Evolutionary conservation across 768 basidiomycete genomes (phyloP), one percentile per base, ranked within the genome.

Genomic region (Crepidotus variabilis): DNA sequence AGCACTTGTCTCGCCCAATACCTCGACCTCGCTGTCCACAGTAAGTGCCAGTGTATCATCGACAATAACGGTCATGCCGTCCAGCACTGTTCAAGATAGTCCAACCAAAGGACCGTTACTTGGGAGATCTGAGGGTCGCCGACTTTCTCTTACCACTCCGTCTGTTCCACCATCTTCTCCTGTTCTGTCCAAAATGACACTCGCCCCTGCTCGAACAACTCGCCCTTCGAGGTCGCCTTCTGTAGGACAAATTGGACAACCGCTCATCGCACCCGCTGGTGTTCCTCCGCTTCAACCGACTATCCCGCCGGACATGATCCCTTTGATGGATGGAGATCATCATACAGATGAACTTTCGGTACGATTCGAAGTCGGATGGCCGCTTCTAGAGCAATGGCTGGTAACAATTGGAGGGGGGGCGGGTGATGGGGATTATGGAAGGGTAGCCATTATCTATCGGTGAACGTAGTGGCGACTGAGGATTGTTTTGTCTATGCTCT

Each of bases 311-410:
- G 82, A 83, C 11, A 62, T 94, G 22, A 63, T 78, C 23, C 59
- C 75, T 2, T 68, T 92, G 57, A 76, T 98, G 11, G 88, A 98
- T 64, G 97, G 96, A 8, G 89, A 87, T 55, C 94, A 94, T 68
- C 89, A 94, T 69, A 88, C 92, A 1, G 96, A 98, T 66, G 95
- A 98, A 72, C 72, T 98, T 46, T 87, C 89, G 47, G 85, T 90
- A 22, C 80, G 69, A 58, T 96, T 95, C 63, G 86, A 91, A 60
- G 85, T 87, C 32, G 87, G 89, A 0, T 95, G 93, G 94, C 85
- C 85, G 10, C 72, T 87, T 49, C 73, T 98, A 52, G 86, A 91
- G 68, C 79, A 78, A 55, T 92, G 87, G 88, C 69, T 92, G 47
- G 70, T 75, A 3, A 68, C 74, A 9, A 78, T 82, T 46, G 90